phyloP scores from a whole-genome alignment of 2,329 filamentous ascomycete genomes.

The Stagonosporopsis chrysanthemi region DNA sequence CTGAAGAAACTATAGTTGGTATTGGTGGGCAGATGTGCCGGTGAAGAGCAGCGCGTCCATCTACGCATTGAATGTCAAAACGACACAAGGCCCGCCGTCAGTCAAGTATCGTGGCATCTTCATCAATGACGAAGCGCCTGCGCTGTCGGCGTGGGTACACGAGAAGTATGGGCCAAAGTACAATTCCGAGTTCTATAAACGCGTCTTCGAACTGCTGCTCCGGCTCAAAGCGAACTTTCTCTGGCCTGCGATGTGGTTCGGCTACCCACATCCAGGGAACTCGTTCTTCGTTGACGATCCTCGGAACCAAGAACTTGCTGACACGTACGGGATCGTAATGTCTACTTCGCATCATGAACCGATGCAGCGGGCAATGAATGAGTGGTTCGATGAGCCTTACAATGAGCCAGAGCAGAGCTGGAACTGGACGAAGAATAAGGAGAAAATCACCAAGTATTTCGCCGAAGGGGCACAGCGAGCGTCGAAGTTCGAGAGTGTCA shows the following conservation, averaged over 20 bases:
- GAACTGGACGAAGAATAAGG: not conserved
- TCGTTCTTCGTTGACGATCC: not conserved
- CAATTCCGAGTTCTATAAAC: not conserved
- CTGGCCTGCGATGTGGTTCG: constrained; percentile 5
- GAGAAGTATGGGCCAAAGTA: not conserved
- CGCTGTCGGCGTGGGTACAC: constrained; percentile 1
- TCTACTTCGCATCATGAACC: constrained; percentile 1
- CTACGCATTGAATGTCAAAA: not conserved
- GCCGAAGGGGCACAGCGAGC: not conserved
- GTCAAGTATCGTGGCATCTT: constrained; percentile 7
- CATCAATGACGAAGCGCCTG: constrained; percentile 4
- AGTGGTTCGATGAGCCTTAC: constrained; percentile 3
- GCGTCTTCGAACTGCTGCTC: not conserved
- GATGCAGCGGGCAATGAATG: not conserved
- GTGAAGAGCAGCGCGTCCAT: not conserved
- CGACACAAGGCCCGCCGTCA: not conserved
- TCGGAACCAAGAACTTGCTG: not conserved
- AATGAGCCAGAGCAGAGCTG: not conserved
- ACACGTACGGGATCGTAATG: not conserved
- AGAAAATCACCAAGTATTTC: not conserved
- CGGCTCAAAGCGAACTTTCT: not conserved
- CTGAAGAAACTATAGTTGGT: not conserved
- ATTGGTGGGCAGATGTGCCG: constrained; percentile 5
- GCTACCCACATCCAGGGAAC: not conserved
- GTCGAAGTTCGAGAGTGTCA: not conserved